phyloP scores from a whole-genome alignment of 2,329 filamentous ascomycete genomes.

The Bipolaris cookei region DNA sequence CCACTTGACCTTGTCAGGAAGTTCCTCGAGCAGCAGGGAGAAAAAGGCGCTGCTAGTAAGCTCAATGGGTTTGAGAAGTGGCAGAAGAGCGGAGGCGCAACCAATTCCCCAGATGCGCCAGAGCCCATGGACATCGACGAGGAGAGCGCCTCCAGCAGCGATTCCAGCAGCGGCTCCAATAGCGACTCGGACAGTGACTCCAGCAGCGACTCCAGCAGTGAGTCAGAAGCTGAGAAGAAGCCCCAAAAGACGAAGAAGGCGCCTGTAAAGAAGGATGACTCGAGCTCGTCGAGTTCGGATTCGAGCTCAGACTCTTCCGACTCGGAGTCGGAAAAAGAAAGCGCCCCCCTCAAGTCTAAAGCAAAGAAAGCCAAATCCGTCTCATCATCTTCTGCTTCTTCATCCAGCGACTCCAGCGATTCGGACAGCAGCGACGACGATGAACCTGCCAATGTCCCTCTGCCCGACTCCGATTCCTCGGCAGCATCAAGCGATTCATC shows the following conservation, averaged over 20 bases:
- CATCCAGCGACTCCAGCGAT: constrained; percentile 20
- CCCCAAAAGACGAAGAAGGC: constrained; percentile 27
- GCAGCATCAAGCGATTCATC: constrained; percentile 37
- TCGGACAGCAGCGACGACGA: constrained; percentile 26
- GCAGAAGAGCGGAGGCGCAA: constrained; percentile 26
- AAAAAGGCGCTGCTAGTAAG: constrained; percentile 37
- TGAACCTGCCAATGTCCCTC: constrained; percentile 35
- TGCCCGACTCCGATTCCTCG: constrained; percentile 35
- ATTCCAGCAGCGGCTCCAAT: constrained; percentile 28
- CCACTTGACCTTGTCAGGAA: constrained; percentile 42
- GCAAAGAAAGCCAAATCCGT: constrained; percentile 19
- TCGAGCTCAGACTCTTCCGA: constrained; percentile 31
- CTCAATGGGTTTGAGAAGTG: constrained; percentile 40
- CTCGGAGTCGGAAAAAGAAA: constrained; percentile 40
- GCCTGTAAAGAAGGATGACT: constrained; percentile 17
- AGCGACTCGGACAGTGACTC: constrained; percentile 26
- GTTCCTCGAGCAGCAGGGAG: constrained; percentile 47
- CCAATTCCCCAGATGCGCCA: constrained; percentile 21
- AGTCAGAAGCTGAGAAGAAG: constrained; percentile 40
- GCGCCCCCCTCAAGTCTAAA: constrained; percentile 47
- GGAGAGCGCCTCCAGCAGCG: constrained; percentile 34
- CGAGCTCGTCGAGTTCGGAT: constrained; percentile 26
- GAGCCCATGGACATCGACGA: constrained; percentile 44
- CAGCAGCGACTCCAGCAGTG: constrained; percentile 31
- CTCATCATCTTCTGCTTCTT: constrained; percentile 14